Conservation (phyloP, 495 filamentous ascomycete genomes). For the Thermochaetoides thermophila region DNA sequence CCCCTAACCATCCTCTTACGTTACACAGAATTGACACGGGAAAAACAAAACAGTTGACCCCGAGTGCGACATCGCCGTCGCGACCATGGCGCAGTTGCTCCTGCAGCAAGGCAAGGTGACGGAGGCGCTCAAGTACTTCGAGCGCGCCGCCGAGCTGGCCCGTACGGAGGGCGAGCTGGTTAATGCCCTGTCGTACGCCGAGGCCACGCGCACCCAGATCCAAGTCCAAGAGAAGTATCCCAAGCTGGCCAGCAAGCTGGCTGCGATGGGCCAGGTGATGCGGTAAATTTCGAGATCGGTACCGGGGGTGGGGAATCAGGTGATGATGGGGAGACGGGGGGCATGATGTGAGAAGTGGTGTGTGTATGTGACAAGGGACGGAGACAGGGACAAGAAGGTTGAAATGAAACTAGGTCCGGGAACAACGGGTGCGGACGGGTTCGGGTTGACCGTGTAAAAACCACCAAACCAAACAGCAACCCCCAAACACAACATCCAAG, state of each 20-base stretch:
- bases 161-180: constrained; percentile 90
- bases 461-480: no score
- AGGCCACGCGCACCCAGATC: constrained; percentile 91
- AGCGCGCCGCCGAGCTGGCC: constrained; percentile 89
- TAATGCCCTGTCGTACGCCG: constrained; percentile 92
- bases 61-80: constrained; percentile 96
- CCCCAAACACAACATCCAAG: no score
- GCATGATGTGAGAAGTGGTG: no score
- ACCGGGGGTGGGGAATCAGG: neutral
- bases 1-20: neutral
- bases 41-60: constrained; percentile 78
- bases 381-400: no score
- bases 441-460: no score
- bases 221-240: constrained; percentile 98
- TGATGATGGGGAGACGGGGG: neutral
- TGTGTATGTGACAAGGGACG: no score
- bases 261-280: constrained; percentile 42
- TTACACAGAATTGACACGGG: no score
- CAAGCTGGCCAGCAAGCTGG: constrained; percentile 71
- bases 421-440: no score
- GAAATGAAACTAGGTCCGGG: no score
- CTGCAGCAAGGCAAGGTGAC: constrained; percentile 95
- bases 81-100: constrained; percentile 97
- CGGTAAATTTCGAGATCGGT: constrained; percentile 7
- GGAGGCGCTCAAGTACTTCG: constrained; percentile 92